phyloP scores from a whole-genome alignment of 1,139 yeast genomes.

The Yamadazyma aaseri region DNA sequence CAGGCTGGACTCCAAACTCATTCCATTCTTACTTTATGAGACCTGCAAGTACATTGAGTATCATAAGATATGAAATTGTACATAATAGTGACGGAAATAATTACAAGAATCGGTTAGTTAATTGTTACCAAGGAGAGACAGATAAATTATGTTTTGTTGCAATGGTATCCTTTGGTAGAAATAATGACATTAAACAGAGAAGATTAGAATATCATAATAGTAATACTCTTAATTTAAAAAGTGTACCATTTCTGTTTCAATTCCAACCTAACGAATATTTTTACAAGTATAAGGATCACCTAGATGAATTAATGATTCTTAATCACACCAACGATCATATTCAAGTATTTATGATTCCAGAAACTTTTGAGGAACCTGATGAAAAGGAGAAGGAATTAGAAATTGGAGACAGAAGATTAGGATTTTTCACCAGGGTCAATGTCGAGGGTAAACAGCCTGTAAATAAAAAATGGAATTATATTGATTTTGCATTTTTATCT shows the following conservation, averaged over 20 bases:
- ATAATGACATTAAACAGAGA: slow-evolving; percentile 23
- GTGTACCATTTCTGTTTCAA: slow-evolving; percentile 32
- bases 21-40: slow-evolving; percentile 41
- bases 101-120: slow-evolving; percentile 35
- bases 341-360: slow-evolving; percentile 32
- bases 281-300: slow-evolving; percentile 29
- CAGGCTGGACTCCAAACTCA: slow-evolving; percentile 33
- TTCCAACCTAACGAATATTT: slow-evolving; percentile 30
- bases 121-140: slow-evolving; percentile 33
- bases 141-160: slow-evolving; percentile 31
- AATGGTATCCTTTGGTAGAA: slow-evolving; percentile 35
- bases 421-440: slow-evolving; percentile 32
- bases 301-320: slow-evolving; percentile 26
- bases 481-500: slow-evolving; percentile 27
- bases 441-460: slow-evolving; percentile 30
- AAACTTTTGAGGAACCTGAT: slow-evolving; percentile 21
- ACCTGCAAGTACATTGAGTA: slow-evolving; percentile 32
- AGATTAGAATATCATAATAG: slow-evolving; percentile 11
- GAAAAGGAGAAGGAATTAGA: slow-evolving; percentile 20
- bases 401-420: slow-evolving; percentile 31
- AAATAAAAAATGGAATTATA: slow-evolving; percentile 20
- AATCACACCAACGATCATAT: slow-evolving; percentile 35
- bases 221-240: slow-evolving; percentile 13
- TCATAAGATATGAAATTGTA: slow-evolving; percentile 36
- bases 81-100: slow-evolving; percentile 34